Evolutionary conservation across 345 rosid genomes (phyloP).

Genomic region (Dovyalis caffra): DNA sequence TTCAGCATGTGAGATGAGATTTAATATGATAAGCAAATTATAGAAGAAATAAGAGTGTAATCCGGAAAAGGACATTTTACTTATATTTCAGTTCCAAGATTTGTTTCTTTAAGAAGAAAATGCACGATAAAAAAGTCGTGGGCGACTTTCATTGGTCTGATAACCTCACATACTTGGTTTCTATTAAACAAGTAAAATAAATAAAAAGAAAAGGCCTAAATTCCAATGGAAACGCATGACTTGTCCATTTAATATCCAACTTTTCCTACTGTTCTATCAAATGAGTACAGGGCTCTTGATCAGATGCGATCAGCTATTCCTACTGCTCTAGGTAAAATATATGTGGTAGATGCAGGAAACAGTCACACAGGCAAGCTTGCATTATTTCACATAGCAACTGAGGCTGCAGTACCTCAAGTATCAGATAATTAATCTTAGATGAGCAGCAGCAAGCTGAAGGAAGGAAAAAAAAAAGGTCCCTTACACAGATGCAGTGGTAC

Average conservation of each 20-base stretch:
- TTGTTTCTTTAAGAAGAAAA: neutral
- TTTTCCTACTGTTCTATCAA: no score
- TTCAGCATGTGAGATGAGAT: neutral
- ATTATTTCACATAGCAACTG: no score
- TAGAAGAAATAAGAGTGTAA: neutral
- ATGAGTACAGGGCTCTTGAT: no score
- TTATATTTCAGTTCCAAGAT: neutral
- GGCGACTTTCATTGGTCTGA: neutral
- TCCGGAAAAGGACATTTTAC: neutral
- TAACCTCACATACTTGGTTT: neutral
- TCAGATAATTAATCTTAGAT: neutral
- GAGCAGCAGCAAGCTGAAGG: neutral
- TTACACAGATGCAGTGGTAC: conserved; percentile 94
- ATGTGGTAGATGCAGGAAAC: no score
- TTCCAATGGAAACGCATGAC: neutral
- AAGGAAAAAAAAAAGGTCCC: conserved; percentile 20
- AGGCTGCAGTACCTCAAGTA: neutral
- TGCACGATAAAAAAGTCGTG: neutral
- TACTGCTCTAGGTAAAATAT: no score
- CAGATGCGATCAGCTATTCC: no score
- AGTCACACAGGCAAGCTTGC: no score
- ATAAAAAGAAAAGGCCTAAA: neutral
- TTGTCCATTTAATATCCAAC: no score
- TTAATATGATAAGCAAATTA: neutral
- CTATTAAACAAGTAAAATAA: neutral